Base-by-base conservation (phyloP, 352 stramenopile genomes). In the Paralagenidium karlingii region DNA sequence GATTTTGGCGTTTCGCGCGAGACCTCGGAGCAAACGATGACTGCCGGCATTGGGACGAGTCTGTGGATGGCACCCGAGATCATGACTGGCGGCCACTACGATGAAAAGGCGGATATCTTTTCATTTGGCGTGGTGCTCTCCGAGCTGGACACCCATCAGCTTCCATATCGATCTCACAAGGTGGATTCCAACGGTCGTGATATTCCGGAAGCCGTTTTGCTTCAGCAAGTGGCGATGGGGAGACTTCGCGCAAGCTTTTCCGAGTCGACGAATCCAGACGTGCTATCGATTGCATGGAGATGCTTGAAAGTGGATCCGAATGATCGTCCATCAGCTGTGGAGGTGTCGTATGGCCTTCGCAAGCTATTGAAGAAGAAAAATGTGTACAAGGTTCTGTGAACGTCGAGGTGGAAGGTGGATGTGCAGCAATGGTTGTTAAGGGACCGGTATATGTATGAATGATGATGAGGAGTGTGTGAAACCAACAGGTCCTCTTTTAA, bases 271-370 rank as follows among this genome's bases (percentile, higher is more conserved):
- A 63, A 63, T 3, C 25, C 24, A 1, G 40, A 48, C 10, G 24
- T 79, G 29, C 43, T 59, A 29, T 37, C 61, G 20, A 48, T 82
- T 28, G 65, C 57, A 13, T 32, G 38, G 8, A 30, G 49, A 2
- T 82, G 67, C 21, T 39, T 68, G 16, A 47, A 45, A 2, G 49
- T 61, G 27, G 45, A 59, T 2, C 49, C 61, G 5, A 47, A 43
- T 6, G 47, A 67, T 5, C 57, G 67, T 2, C 67, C 67, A 6
- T 85, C 67, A 3, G 75, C 71, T 12, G 69, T 82, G 60, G 55
- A 86, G 40, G 65, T 82, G 11, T 63, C 68, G 7, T 82, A 73
- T n/a, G n/a, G n/a, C n/a, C n/a, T n/a, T n/a, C n/a, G n/a, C n/a
- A n/a, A n/a, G n/a, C n/a, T n/a, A n/a, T n/a, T n/a, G n/a, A n/a